These are phyloP conservation scores for Herpetomonas tarakana DNA, from an alignment of 208 protist species.

Conservation along the genomic window DNA sequence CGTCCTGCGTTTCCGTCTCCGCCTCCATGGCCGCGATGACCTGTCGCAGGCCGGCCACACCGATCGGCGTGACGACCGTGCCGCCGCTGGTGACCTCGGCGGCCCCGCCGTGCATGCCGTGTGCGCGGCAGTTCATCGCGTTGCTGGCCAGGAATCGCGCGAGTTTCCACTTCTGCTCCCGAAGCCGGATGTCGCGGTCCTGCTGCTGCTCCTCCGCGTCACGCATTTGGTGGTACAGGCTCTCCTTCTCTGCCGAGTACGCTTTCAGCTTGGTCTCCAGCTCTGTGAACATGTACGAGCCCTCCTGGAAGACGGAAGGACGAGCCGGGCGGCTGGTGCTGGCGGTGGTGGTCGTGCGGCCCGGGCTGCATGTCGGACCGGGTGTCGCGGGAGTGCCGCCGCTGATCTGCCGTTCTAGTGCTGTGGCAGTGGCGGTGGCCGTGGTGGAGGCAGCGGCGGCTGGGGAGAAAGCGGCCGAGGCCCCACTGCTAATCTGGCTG, in stretches of 20 bases:
- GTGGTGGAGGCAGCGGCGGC: too few relatives aligned
- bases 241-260: conserved; percentile 60
- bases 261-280: conserved; percentile 52
- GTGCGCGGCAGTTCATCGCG: conserved; percentile 17
- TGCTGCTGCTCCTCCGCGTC: conserved; percentile 63
- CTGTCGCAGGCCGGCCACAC: conserved; percentile 56
- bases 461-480: too few relatives aligned
- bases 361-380: conserved; percentile 2
- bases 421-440: too few relatives aligned
- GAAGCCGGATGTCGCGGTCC: conserved; percentile 57
- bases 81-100: conserved; percentile 11
- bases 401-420: not conserved
- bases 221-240: conserved; percentile 57
- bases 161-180: conserved; percentile 70
- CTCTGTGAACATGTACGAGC: conserved; percentile 32
- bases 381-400: not conserved
- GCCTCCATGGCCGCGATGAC: conserved; percentile 51
- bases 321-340: conserved; percentile 13
- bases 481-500: too few relatives aligned
- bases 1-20: conserved; percentile 29
- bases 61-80: conserved; percentile 31
- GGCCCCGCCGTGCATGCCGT: conserved; percentile 10
- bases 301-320: conserved; percentile 25
- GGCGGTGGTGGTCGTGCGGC: conserved; percentile 1
- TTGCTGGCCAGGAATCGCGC: conserved; percentile 60